Evolutionary conservation across 352 stramenopile species (phyloP), one percentile per base, ranked within the genome.

Genomic region (Hyaloperonospora arabidopsidis): DNA sequence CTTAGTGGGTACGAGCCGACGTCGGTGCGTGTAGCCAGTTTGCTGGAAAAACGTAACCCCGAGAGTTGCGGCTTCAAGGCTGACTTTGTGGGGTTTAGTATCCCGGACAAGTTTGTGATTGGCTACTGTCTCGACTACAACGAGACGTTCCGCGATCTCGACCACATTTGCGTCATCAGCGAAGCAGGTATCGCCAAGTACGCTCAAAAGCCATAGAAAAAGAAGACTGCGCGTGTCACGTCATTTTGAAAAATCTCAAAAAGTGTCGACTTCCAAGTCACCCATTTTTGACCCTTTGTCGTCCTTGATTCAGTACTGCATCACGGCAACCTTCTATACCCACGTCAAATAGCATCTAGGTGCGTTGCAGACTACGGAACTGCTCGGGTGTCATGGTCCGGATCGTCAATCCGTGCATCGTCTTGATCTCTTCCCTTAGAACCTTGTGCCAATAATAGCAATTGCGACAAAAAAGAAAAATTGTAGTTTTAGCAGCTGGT

Each of bases 121-220:
- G 95, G 95, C 36, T 98, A 97, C 77, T 97, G 93, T 61, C 74
- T 98, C 25, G 95, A 98, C 76, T 98, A 97, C 80, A 97, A 98
- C 71, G 91, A 98, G 70, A 83, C 95, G 45, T 98, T 97, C 72
- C 85, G 95, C 25, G 91, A 98, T 64, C 70, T 98, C 52, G 78
- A 95, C 58, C 91, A 98, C 76, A 97, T 98, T 54, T 98, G 91
- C 74, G 65, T 98, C 54, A 97, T 98, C 66, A 97, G 83, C 61
- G 67, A 97, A 21, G 60, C 66, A 2, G 94, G 94, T 43, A 97
- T 98, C 61, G 81, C 69, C 66, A 91, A 91, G 63, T 91, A 85
- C 54, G 75, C 78, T 8, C 64, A 67, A 35, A 69, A 67, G 49
- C 76, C 64, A 38, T 86, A 84, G 50, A 61, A 8, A 13, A 7